Conservation (phyloP, 345 rosid species). For the Bruguiera sexangula region DNA sequence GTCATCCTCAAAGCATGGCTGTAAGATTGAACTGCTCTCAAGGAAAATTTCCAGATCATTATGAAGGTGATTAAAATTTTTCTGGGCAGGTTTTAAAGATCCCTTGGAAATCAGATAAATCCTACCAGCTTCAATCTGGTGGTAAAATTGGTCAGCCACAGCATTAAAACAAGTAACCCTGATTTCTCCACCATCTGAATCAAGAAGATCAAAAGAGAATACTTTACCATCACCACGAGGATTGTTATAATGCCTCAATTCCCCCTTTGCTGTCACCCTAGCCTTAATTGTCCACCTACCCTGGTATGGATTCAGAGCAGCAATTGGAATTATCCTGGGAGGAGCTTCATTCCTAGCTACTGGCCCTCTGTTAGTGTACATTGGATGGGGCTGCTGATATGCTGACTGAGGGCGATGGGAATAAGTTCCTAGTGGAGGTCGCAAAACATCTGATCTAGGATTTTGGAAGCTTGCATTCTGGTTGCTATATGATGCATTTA, state of each 20-base stretch:
- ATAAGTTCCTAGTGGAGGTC: constrained; percentile 32
- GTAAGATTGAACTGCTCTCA: constrained; percentile 57
- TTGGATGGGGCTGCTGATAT: constrained; percentile 55
- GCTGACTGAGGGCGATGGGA: constrained; percentile 31
- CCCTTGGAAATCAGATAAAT: constrained; percentile 82
- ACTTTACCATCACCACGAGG: constrained; percentile 85
- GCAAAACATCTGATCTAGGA: constrained; percentile 40
- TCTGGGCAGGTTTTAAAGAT: constrained; percentile 73
- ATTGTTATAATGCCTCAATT: constrained; percentile 66
- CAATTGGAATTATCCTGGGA: constrained; percentile 64
- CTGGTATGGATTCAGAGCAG: constrained; percentile 86
- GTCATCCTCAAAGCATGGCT: constrained; percentile 74
- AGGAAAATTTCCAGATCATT: constrained; percentile 72
- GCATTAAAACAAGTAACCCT: constrained; percentile 88
- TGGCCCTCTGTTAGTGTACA: constrained; percentile 69
- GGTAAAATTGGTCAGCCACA: constrained; percentile 74
- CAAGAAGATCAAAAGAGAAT: constrained; percentile 87
- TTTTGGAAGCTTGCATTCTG: constrained; percentile 36
- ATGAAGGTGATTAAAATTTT: constrained; percentile 75
- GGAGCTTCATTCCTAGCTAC: constrained; percentile 67
- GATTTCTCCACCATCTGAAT: constrained; percentile 88
- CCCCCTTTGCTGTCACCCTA: constrained; percentile 77
- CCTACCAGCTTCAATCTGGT: constrained; percentile 70
- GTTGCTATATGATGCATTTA: constrained; percentile 28
- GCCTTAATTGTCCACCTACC: constrained; percentile 92